These are phyloP conservation scores for Boletus reticulatus DNA, from an alignment of 768 basidiomycete genomes.

Conservation along the genomic window DNA sequence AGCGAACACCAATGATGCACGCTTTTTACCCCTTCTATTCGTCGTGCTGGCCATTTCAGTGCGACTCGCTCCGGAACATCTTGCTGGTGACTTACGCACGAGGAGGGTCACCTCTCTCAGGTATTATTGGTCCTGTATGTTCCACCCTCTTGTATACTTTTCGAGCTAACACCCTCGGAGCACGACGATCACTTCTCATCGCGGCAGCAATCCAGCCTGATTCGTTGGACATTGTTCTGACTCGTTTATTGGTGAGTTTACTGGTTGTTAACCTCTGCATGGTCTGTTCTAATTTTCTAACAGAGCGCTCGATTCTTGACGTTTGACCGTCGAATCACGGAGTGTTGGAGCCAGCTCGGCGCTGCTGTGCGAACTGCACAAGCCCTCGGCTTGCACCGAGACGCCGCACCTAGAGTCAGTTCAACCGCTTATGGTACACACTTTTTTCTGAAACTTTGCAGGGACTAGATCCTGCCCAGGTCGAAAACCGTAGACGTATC, in stretches of 20 bases:
- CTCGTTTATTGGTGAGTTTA: constrained; percentile 66
- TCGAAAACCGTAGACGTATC: constrained; percentile 87
- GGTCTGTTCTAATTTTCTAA: constrained; percentile 12
- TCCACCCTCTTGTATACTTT: not conserved
- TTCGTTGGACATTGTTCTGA: constrained; percentile 87
- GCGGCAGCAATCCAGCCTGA: constrained; percentile 94
- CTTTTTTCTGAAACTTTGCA: constrained; percentile 27
- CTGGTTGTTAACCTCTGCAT: not conserved
- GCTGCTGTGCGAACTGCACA: constrained; percentile 92
- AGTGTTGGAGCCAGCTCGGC: constrained; percentile 95
- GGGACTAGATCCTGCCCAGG: constrained; percentile 71
- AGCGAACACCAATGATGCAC: constrained; percentile 71
- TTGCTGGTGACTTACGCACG: constrained; percentile 75
- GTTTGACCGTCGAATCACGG: constrained; percentile 83
- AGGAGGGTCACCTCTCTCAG: constrained; percentile 79
- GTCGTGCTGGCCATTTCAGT: constrained; percentile 89
- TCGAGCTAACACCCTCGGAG: constrained; percentile 40
- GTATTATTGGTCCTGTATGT: constrained; percentile 95
- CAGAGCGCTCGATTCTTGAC: constrained; percentile 68
- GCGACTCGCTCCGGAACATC: constrained; percentile 78
- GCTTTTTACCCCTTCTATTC: constrained; percentile 89
- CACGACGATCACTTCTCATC: constrained; percentile 82
- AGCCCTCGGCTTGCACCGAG: constrained; percentile 88
- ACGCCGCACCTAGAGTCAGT: constrained; percentile 77
- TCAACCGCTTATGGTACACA: not conserved